Evolutionary conservation across 225 moss, liverwort and hornwort species (phyloP).

Genomic region (Antitrichia curtipendula): DNA sequence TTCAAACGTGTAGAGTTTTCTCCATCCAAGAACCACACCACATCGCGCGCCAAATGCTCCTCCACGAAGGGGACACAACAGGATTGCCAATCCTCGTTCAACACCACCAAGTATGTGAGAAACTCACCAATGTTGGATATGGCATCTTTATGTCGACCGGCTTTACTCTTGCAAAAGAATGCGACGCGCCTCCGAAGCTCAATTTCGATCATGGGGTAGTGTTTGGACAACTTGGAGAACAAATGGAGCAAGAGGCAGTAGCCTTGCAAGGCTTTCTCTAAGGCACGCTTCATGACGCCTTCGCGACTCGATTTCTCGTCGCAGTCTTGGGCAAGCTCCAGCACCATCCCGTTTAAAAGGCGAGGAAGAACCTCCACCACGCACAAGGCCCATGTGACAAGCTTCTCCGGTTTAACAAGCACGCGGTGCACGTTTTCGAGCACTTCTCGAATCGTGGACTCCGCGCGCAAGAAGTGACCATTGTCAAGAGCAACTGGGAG

Average conservation of each 20-base stretch:
- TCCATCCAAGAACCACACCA: not conserved
- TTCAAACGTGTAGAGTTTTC: not conserved
- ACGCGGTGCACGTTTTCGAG: not conserved
- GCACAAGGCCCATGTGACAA: not conserved
- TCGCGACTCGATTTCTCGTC: not conserved
- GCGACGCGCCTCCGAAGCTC: not conserved
- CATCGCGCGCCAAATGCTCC: not conserved
- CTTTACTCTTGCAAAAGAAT: not conserved
- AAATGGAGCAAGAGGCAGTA: not conserved
- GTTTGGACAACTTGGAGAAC: not conserved
- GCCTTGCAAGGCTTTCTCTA: not conserved
- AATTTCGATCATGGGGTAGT: not conserved
- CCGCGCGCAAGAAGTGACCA: not conserved
- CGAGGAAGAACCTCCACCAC: not conserved
- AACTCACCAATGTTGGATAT: not conserved
- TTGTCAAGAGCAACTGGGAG: not conserved
- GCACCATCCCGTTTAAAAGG: not conserved
- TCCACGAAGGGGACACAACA: not conserved
- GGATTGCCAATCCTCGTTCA: not conserved
- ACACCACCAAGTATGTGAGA: not conserved
- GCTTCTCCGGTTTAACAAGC: not conserved
- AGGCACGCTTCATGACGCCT: not conserved
- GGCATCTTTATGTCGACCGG: not conserved
- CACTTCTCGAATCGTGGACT: not conserved
- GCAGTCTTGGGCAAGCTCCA: not conserved